phyloP scores from a whole-genome alignment of 352 stramenopile species.

The Phytophthora pini region DNA sequence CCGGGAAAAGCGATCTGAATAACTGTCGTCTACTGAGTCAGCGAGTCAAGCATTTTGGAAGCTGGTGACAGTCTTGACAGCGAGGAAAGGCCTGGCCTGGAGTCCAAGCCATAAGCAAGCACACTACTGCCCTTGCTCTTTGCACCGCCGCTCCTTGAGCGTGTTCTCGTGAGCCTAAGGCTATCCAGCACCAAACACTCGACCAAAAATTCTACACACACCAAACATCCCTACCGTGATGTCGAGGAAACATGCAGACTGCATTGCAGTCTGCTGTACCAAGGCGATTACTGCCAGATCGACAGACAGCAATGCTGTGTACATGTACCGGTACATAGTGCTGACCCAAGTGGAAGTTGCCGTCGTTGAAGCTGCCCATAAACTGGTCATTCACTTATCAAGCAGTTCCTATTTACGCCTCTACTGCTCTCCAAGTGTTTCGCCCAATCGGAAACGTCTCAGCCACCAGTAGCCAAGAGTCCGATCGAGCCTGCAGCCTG shows the following conservation, averaged over 20 bases:
- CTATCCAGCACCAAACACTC: constrained; percentile 5
- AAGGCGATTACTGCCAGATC: no score
- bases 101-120: constrained; percentile 6
- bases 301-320: background rate
- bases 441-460: constrained; percentile 1
- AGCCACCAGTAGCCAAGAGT: constrained; percentile 12
- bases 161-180: constrained; percentile 2
- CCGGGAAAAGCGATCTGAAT: background rate
- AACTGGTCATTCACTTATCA: background rate
- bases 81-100: constrained; percentile 5
- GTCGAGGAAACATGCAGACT: background rate
- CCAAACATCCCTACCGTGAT: background rate
- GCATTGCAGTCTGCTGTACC: no score
- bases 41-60: constrained; percentile 1
- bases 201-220: background rate
- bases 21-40: constrained; percentile 5
- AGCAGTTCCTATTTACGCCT: background rate
- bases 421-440: constrained; percentile 4
- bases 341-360: background rate
- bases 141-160: constrained; percentile 7
- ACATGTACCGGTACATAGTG: no score
- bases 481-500: background rate
- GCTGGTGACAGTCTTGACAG: background rate
- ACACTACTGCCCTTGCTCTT: constrained; percentile 7
- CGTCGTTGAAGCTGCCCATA: constrained; percentile 16